Evolutionary conservation across 2,329 filamentous ascomycete species (phyloP).

Genomic region (Trichoderma brevicompactum): DNA sequence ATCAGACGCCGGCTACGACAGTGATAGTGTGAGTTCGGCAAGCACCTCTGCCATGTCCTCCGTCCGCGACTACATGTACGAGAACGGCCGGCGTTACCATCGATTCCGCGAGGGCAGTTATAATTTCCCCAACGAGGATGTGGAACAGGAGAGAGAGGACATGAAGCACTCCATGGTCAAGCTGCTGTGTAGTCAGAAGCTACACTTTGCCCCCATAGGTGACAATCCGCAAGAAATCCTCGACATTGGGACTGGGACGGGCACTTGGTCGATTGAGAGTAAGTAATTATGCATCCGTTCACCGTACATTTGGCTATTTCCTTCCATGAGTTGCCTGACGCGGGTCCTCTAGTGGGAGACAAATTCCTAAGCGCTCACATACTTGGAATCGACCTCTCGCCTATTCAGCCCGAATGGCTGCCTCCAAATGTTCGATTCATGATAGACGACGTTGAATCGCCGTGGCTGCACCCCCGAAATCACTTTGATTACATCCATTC

Average conservation of each 20-base stretch:
- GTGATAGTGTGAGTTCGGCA: slow-evolving; percentile 43
- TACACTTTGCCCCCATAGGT: slow-evolving; percentile 58
- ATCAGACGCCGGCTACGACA: slow-evolving; percentile 46
- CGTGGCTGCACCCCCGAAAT: slow-evolving; percentile 58
- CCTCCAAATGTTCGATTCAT: slow-evolving; percentile 61
- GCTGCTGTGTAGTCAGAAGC: slow-evolving; percentile 51
- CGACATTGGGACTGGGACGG: slow-evolving; percentile 64
- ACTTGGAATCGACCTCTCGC: slow-evolving; percentile 52
- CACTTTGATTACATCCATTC: slow-evolving; percentile 66
- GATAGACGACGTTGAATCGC: slow-evolving; percentile 61
- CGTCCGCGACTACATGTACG: slow-evolving; percentile 56
- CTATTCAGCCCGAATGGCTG: slow-evolving; percentile 56
- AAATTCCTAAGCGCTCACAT: slow-evolving; percentile 49
- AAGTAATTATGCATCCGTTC: slow-evolving; percentile 30
- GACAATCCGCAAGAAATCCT: slow-evolving; percentile 54
- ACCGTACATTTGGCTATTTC: neutral
- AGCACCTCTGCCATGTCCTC: slow-evolving; percentile 47
- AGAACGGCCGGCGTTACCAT: slow-evolving; percentile 65
- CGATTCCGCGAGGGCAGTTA: slow-evolving; percentile 59
- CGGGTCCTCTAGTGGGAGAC: slow-evolving; percentile 49
- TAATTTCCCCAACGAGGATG: slow-evolving; percentile 64
- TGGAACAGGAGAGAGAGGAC: slow-evolving; percentile 62
- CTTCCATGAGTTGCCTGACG: neutral
- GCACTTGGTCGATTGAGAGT: slow-evolving; percentile 64
- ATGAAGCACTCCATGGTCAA: slow-evolving; percentile 60